These are phyloP conservation scores for Plasmodium chabaudi DNA, from an alignment of 169 alveolate genomes.

Conservation along the genomic window DNA sequence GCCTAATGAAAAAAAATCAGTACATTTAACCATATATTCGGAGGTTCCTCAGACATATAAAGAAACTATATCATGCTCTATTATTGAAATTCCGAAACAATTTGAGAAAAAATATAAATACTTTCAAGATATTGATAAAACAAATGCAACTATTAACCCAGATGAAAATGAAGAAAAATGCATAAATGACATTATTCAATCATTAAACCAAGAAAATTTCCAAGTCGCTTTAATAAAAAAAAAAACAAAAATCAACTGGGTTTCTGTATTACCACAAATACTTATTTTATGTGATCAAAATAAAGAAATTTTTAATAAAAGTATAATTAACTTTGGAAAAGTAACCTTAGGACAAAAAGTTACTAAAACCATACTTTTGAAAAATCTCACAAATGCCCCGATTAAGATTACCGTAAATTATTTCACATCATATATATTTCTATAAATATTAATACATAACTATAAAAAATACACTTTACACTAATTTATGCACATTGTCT, in stretches of 20 bases:
- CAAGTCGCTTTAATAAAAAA: conserved; percentile 57
- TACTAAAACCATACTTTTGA: conserved; percentile 29
- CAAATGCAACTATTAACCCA: conserved; percentile 23
- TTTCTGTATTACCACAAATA: conserved; percentile 64
- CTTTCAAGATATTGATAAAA: conserved; percentile 4
- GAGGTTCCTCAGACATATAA: conserved; percentile 51
- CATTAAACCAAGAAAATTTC: conserved; percentile 50
- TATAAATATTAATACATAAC: too few species aligned
- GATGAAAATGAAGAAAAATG: conserved; percentile 39
- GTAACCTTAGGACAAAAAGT: conserved; percentile 49
- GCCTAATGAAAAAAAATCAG: conserved; percentile 24
- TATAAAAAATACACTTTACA: too few species aligned
- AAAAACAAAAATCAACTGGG: conserved; percentile 27
- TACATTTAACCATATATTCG: conserved; percentile 32
- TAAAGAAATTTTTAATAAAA: conserved; percentile 41
- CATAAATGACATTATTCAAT: conserved; percentile 32
- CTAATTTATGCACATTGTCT: too few species aligned
- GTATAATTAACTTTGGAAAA: conserved; percentile 61
- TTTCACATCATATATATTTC: background rate
- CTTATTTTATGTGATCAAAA: conserved; percentile 30
- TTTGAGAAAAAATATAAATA: conserved; percentile 24
- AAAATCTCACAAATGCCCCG: conserved; percentile 62
- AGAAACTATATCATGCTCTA: conserved; percentile 40
- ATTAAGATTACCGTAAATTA: conserved; percentile 28
- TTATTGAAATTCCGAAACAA: conserved; percentile 60